Evolutionary conservation across 768 basidiomycete genomes (phyloP).

Genomic region (Collybiopsis confluens): DNA sequence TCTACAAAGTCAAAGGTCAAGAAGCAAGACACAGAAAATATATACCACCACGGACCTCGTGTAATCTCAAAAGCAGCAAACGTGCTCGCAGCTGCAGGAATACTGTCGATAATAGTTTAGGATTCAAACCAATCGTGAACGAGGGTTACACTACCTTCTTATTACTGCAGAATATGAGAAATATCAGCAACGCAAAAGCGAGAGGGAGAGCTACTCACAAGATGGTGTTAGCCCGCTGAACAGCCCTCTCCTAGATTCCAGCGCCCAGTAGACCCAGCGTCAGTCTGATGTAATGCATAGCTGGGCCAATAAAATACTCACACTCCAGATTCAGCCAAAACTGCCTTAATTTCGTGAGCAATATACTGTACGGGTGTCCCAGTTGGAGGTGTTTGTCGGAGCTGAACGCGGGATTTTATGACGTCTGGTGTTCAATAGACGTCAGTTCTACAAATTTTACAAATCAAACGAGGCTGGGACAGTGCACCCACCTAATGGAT

Average conservation of each 20-base stretch:
- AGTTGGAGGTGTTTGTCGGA: constrained; percentile 67
- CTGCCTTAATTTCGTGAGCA: constrained; percentile 54
- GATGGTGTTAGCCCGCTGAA: constrained; percentile 77
- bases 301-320: constrained; percentile 38
- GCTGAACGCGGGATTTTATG: constrained; percentile 86
- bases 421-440: no score
- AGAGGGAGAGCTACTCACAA: constrained; percentile 40
- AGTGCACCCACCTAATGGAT: constrained; percentile 62
- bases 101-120: constrained; percentile 52
- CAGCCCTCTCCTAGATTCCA: constrained; percentile 56
- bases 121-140: no score
- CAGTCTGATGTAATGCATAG: no score
- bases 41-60: constrained; percentile 42
- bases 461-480: not conserved
- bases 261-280: no score
- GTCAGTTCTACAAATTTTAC: no score
- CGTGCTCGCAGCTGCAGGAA: constrained; percentile 88
- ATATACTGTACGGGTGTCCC: constrained; percentile 79
- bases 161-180: constrained; percentile 38
- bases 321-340: constrained; percentile 72
- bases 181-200: not conserved
- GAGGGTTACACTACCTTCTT: constrained; percentile 47
- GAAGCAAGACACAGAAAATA: not conserved
- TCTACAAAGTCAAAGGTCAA: constrained; percentile 19
- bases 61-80: constrained; percentile 88